Base-by-base conservation (phyloP, 441 rosid species). In the Pelargonium australe region DNA sequence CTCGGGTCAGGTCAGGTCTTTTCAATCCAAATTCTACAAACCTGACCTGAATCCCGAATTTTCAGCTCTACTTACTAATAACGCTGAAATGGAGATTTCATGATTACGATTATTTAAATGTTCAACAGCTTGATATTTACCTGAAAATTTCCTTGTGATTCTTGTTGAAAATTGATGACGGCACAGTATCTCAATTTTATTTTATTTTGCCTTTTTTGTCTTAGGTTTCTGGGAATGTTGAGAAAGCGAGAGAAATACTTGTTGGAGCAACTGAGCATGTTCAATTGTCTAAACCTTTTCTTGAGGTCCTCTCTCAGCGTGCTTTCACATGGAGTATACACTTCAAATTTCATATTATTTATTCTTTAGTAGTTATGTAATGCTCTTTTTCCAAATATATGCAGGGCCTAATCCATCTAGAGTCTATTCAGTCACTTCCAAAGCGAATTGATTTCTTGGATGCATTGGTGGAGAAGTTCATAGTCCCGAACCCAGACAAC, bases 201-300 rank as follows among this genome's bases (percentile, higher is more conserved):
- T 70, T 14, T 20, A 34, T 67, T 69, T 63, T 23, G 16, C 44
- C 70, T 67, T 65, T 43, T 13, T 67, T 44, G 31, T 63, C 25
- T 44, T 75, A 95, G 99, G 92, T 82, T 70, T 80, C 85, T 65
- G 81, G 86, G 2, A 87, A 95, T 76, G 78, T 82, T 68, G 90
- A 88, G 72, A 95, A 86, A 74, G 94, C 95, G 51, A 82, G 90
- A 75, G 88, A 89, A 73, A 81, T 92, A 77, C 55, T 95, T 23
- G 81, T 69, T 66, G 87, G 85, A 77, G 96, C 92, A 23, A 83
- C 90, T 75, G 98, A 92, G 58, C 84, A 87, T 66, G 84, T 89
- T 17, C 97, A 86, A 71, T 81, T 85, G 20, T 87, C 96, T 25
- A 92, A 92, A 76, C 90, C 89, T 19, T 72, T 92, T 75, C 80